Percentiles rank a stretch among this genome's conserved stretches.
Evolutionary conservation across 805 yeast genomes (phyloP).

Genomic region (Candida michaelii): DNA sequence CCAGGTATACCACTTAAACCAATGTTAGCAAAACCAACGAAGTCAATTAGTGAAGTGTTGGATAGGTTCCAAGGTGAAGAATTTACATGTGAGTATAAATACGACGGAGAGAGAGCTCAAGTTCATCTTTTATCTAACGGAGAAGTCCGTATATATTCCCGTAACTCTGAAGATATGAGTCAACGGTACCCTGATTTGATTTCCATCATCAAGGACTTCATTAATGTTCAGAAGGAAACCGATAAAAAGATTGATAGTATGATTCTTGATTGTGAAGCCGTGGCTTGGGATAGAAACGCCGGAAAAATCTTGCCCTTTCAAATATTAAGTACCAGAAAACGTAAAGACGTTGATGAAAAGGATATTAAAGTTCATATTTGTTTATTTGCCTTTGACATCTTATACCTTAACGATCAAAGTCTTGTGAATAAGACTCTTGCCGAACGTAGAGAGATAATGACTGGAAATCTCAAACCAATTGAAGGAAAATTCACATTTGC

Average conservation of each 20-base stretch:
- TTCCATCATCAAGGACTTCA: constrained; percentile 61
- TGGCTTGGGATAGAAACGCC: constrained; percentile 86
- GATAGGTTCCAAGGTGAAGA: constrained; percentile 82
- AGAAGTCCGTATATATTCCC: constrained; percentile 73
- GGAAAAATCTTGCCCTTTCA: constrained; percentile 92
- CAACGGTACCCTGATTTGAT: constrained; percentile 91
- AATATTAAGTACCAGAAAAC: constrained; percentile 85
- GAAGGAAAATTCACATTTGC: constrained; percentile 86
- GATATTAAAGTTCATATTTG: constrained; percentile 91
- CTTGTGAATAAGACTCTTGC: constrained; percentile 63
- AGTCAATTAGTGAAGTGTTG: constrained; percentile 85
- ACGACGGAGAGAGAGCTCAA: constrained; percentile 98
- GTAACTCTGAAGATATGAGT: constrained; percentile 97
- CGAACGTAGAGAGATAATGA: constrained; percentile 66
- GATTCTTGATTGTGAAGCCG: constrained; percentile 94
- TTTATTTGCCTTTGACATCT: constrained; percentile 85
- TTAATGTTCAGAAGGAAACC: constrained; percentile 29
- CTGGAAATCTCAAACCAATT: constrained; percentile 54
- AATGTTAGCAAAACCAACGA: constrained; percentile 97
- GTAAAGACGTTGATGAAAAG: constrained; percentile 85
- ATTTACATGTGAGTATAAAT: constrained; percentile 95
- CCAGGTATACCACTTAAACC: constrained; percentile 97
- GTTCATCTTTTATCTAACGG: constrained; percentile 73
- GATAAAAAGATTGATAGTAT: constrained; percentile 39
- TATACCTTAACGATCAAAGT: constrained; percentile 72